Evolutionary conservation across 352 stramenopile genomes (phyloP), one percentile per base, ranked within the genome.

Genomic region (Phytopythium delawarense): DNA sequence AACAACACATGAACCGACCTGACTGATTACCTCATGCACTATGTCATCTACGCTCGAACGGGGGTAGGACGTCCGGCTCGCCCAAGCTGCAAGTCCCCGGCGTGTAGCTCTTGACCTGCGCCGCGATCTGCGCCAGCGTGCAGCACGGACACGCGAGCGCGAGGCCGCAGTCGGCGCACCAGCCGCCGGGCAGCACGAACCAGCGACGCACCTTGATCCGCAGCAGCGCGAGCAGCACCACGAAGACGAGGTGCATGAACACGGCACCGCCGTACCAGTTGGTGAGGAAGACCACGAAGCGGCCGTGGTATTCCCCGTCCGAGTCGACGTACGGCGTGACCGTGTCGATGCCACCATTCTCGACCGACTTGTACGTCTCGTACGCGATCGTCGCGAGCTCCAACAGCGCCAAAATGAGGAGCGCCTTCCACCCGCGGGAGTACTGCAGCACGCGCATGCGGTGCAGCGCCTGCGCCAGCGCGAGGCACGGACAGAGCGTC

Each of bases 21-120:
- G n/a, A n/a, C n/a, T n/a, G n/a, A n/a, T n/a, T n/a, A n/a, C n/a
- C n/a, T n/a, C n/a, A n/a, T n/a, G n/a, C n/a, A n/a, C n/a, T n/a
- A n/a, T n/a, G 32, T 37, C 32, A 37, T 37, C 32, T 30, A 12
- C 44, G 35, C 48, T 53, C 61, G 54, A 76, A 84, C 13, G 67
- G 64, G 21, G 72, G 76, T 32, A 84, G 48, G 6, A 59, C 74
- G 49, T 78, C 74, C 28, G 64, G 66, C 9, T 67, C 34, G 59
- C 25, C 12, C 25, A 84, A 79, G 40, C 66, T 64, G 59, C 70
- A 79, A 32, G 32, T 66, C n/a, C 68, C 68, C 5, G 72, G 74
- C 18, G 60, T 75, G 70, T 87, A 86, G 52, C 70, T 83, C 57
- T 83, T 80, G 34, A 76, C 50, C 58, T 86, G 74, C 1, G 67